Conservation (phyloP, 352 stramenopile species). For the Pythium aquatile region DNA sequence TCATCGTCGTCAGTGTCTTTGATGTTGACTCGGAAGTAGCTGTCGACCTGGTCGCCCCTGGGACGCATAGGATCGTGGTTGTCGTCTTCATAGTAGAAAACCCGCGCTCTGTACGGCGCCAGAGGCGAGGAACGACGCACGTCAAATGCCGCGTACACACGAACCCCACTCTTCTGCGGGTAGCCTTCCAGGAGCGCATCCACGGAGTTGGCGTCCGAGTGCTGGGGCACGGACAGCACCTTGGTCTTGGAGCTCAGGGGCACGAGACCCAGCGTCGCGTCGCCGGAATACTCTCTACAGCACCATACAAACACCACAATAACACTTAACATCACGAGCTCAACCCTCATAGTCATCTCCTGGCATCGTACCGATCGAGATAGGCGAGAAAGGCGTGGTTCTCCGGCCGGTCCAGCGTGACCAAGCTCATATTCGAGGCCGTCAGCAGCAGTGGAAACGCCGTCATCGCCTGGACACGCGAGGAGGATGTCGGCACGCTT, state of each 20-base stretch:
- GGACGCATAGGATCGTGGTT: constrained; percentile 3
- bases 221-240: constrained; percentile 34
- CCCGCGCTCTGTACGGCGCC: constrained; percentile 12
- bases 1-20: constrained; percentile 12
- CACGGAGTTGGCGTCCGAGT: constrained; percentile 12
- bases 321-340: too few relatives aligned
- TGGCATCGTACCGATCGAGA: constrained; percentile 34
- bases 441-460: constrained; percentile 55
- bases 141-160: constrained; percentile 55
- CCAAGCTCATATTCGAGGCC: constrained; percentile 54
- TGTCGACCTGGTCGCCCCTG: constrained; percentile 34
- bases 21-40: constrained; percentile 36
- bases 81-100: constrained; percentile 27
- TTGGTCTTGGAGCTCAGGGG: constrained; percentile 38
- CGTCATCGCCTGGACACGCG: constrained; percentile 40
- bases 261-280: constrained; percentile 45
- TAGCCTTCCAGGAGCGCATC: constrained; percentile 41
- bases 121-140: constrained; percentile 30
- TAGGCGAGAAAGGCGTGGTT: constrained; percentile 45
- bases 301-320: background rate
- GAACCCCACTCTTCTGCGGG: constrained; percentile 32
- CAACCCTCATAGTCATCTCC: background rate
- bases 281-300: constrained; percentile 45
- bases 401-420: constrained; percentile 52
- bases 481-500: constrained; percentile 12